Evolutionary conservation across 495 filamentous ascomycete species (phyloP), one percentile per base, ranked within the genome.

Genomic region (Penicillium goetzii): DNA sequence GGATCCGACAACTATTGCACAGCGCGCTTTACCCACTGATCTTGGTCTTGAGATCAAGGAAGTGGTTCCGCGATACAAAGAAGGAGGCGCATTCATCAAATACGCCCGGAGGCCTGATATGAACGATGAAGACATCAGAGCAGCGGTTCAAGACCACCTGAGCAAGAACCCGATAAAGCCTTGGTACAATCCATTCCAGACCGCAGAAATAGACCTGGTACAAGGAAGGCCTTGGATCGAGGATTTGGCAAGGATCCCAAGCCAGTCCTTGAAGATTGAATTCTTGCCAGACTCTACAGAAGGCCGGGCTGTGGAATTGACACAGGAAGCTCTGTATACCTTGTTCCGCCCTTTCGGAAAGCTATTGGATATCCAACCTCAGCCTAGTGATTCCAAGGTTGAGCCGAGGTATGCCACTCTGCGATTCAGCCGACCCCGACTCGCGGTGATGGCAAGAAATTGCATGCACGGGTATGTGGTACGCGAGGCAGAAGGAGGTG

Each of bases 71-170:
- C 85, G 92, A 21, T 79, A 93, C 32, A 93, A 94, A 67, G 95
- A 99, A 72, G 96, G 94, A 25, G 95, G 96, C 10, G 92, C 92
- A 9, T 98, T 95, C 75, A 87, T 97, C 68, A 97, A 96, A 72
- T 95, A 96, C 75, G 81, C 81, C 8, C 83, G 91, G 66, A 79
- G 84, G 19, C 67, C 76, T 11, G 80, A 78, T 3, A 76, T 86
- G 17, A 74, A 79, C 1, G 68, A 78, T 26, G 72, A 81, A 11
- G 86, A 89, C 23, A 84, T 96, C 25, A 88, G 90, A 72, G 68
- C 70, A 43, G 72, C 72, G 0, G 66, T 89, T 3, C 78, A 82
- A 26, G 62, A 75, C 0, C 80, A 90, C 63, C 78, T 97, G 0
- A 75, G 83, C 47, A 78, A 92, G 53, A 80, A 88, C n/a, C 87